Evolutionary conservation across 2,329 filamentous ascomycete species (phyloP), one percentile per base, ranked within the genome.

Genomic region (Cladosporium austrohemisphaericum): DNA sequence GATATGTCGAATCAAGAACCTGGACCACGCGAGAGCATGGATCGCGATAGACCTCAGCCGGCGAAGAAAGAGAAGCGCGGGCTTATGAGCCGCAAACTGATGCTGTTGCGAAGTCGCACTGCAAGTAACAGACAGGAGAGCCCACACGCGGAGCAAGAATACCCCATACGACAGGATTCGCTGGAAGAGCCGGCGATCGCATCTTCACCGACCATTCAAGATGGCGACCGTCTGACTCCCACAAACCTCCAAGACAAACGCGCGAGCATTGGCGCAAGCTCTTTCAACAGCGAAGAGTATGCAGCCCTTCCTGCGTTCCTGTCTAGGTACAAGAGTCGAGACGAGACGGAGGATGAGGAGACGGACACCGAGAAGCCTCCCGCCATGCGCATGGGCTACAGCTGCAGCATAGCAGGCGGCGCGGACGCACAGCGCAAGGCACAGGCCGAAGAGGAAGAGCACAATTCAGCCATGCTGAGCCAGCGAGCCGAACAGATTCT

Each of bases 401-500:
- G 47, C 33, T 16, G 19, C 19, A 48, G 31, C 25, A 46, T 26
- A 32, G 37, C 26, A 29, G 43, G 31, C 40, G 45, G 33, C 25
- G 38, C 54, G 13, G 57, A 60, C 61, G 60, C 53, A n/a, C 48
- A 60, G 41, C 52, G 60, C 13, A 52, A 66, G 25, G 70, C 66
- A 16, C 68, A 68, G 37, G 44, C 37, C 23, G 68, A 68, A 45
- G 65, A 70, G 23, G 71, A 78, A 3, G 80, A 83, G 50, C 81
- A 85, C 60, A 88, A 88, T 3, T 88, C 86, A 41, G 83, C 79
- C 13, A 83, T 87, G 19, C 71, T 95, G 55, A 92, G 88, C 66
- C 84, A 85, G 57, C 81, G 89, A 60, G 91, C 91, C 1, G 91
- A 96, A 65, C 77, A 91, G 62, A 96, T 96, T 63, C 76, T 97